Conservation (phyloP, 2,329 filamentous ascomycete genomes). For the Xylariaceae sp. region DNA sequence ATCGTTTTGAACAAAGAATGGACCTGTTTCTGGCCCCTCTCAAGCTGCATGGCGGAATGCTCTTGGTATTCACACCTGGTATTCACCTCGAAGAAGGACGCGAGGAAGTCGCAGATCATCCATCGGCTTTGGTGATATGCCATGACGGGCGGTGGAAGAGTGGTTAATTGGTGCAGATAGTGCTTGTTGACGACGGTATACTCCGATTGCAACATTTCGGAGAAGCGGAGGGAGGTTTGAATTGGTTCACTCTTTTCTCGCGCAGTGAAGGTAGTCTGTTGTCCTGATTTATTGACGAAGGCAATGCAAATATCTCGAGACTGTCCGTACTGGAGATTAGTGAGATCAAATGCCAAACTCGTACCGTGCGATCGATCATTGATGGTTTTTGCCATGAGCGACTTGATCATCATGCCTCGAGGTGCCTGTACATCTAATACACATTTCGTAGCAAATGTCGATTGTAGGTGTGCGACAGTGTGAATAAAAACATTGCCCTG, state of each 20-base stretch:
- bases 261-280: background rate
- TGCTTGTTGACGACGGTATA: conserved; percentile 5
- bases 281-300: conserved; percentile 16
- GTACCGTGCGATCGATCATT: no score
- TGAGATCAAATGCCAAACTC: conserved; percentile 40
- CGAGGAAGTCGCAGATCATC: conserved; percentile 46
- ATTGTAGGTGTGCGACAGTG: conserved; percentile 57
- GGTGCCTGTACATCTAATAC: conserved; percentile 41
- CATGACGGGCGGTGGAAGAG: conserved; percentile 32
- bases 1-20: conserved; percentile 30
- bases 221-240: conserved; percentile 34
- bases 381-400: conserved; percentile 38
- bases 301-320: conserved; percentile 52
- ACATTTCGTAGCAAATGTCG: conserved; percentile 51
- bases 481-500: conserved; percentile 58
- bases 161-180: conserved; percentile 18
- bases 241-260: conserved; percentile 26
- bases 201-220: conserved; percentile 19
- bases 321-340: conserved; percentile 59
- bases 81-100: conserved; percentile 39
- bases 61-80: no score
- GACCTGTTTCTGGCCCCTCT: no score
- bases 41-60: no score
- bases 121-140: conserved; percentile 53
- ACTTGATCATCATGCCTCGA: conserved; percentile 33